A percentile compares a stretch with the other conserved stretches of the same genome.
phyloP scores from a whole-genome alignment of 2,329 filamentous ascomycete species.

The Hypoxylon rubiginosum region DNA sequence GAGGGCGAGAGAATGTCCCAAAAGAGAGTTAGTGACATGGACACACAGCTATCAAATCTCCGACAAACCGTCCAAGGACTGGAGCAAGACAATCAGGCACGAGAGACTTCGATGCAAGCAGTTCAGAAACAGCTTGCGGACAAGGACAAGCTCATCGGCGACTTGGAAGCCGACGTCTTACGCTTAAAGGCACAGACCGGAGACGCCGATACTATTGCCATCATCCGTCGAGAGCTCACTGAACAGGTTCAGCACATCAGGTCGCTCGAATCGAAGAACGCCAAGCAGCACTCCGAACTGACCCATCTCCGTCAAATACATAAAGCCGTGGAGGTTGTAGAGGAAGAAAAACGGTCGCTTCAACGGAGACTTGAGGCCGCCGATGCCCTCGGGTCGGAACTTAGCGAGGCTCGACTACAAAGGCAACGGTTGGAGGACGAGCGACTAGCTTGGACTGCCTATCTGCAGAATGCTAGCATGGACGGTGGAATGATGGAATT shows the following conservation, averaged over 20 bases:
- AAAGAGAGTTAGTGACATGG: conserved; percentile 67
- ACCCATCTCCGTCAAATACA: conserved; percentile 84
- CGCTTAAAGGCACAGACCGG: conserved; percentile 87
- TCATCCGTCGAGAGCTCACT: conserved; percentile 88
- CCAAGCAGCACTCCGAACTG: conserved; percentile 83
- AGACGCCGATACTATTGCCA: conserved; percentile 85
- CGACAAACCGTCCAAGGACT: conserved; percentile 68
- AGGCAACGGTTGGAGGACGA: conserved; percentile 91
- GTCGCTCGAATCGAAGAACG: conserved; percentile 82
- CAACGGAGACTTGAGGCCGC: conserved; percentile 83
- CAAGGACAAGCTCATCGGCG: conserved; percentile 77
- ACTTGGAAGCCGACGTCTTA: conserved; percentile 86
- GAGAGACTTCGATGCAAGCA: conserved; percentile 68
- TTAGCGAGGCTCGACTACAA: conserved; percentile 84
- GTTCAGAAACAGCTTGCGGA: conserved; percentile 76
- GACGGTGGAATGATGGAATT: conserved; percentile 77
- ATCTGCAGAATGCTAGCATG: conserved; percentile 77
- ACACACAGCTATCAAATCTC: conserved; percentile 63
- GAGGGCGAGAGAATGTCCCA: conserved; percentile 76
- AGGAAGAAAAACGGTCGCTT: conserved; percentile 91
- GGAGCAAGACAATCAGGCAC: conserved; percentile 68
- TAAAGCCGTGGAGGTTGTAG: conserved; percentile 91
- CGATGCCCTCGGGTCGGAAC: conserved; percentile 79
- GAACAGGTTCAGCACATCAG: conserved; percentile 95
- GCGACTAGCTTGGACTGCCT: conserved; percentile 85